Conservation (phyloP, 2,329 filamentous ascomycete species). For the Pestalotiopsis sp. region DNA sequence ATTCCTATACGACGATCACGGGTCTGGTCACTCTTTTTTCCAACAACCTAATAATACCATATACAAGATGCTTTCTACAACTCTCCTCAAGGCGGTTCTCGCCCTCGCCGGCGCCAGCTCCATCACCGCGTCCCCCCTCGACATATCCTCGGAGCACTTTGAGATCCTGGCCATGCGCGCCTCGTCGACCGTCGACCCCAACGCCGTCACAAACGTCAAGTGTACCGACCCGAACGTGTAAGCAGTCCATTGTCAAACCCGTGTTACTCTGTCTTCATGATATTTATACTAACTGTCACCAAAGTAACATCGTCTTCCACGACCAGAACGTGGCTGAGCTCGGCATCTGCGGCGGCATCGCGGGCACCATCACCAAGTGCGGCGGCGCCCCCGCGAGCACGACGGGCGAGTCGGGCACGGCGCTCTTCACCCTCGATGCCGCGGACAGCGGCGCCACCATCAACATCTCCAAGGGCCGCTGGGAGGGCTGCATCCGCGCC, state of each 20-base stretch:
- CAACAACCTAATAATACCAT: constrained; percentile 5
- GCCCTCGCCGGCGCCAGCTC: constrained; percentile 32
- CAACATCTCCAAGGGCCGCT: constrained; percentile 53
- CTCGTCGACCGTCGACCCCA: constrained; percentile 39
- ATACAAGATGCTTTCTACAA: constrained; percentile 34
- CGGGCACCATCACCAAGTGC: constrained; percentile 48
- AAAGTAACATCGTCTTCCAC: constrained; percentile 48
- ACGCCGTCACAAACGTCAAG: constrained; percentile 40
- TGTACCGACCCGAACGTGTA: constrained; percentile 46
- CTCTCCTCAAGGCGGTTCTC: constrained; percentile 33
- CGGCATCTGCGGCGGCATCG: constrained; percentile 54
- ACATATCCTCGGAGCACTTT: constrained; percentile 43
- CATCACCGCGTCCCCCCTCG: constrained; percentile 35
- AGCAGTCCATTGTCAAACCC: constrained; percentile 19
- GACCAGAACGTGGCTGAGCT: constrained; percentile 52
- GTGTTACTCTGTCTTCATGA: background rate
- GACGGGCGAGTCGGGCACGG: constrained; percentile 47
- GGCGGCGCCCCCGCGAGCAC: constrained; percentile 46
- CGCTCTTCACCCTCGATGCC: constrained; percentile 48
- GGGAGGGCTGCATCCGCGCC: constrained; percentile 57
- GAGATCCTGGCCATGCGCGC: constrained; percentile 46
- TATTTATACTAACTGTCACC: background rate
- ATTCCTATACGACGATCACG: background rate
- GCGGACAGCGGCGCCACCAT: constrained; percentile 47
- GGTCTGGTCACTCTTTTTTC: constrained; percentile 6